Evolutionary conservation across 768 basidiomycete genomes (phyloP), one percentile per base, ranked within the genome.

Genomic region (Amanita thiersii): DNA sequence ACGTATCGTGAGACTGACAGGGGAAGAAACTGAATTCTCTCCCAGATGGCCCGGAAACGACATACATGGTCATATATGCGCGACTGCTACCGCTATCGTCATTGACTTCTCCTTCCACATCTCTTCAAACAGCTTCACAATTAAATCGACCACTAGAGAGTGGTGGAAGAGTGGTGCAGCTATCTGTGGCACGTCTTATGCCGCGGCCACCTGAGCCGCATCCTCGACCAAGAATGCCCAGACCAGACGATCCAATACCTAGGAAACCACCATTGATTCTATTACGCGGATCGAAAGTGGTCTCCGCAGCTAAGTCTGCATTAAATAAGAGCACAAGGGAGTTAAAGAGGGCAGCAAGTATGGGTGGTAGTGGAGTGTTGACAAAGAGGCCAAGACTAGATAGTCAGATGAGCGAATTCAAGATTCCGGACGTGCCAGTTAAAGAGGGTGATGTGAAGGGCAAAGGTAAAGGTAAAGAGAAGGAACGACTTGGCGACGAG

Each of bases 241-340:
- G 86, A 25, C 86, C 86, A 0, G 86, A 88, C 47, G 86, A 88
- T 46, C 86, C 84, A 0, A 85, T 79, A 4, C 86, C 86, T 5
- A 81, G 86, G 12, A 66, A 70, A 20, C 83, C 84, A 0, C 81
- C 83, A 5, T 42, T 65, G 33, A 47, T 62, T 34, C 64, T 70
- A 33, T 50, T 53, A 15, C 56, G 56, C 26, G 43, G 49, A 49
- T 31, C 40, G 48, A 29, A 55, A 54, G 40, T 32, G 8, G 11
- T 8, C 11, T 28, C 33, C 40, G 49, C 39, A 41, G 47, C 39
- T 23, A 14, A 18, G 21, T 20, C 6, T 2, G 19, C 8, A 31
- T 11, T 40, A 15, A 28, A 32, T 5, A 54, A 15, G 35, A 49
- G 36, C 3, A 50, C 44, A 41, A 42, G 49, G 11, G 55, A 52